Evolutionary conservation across 192 early-diverging fungal genomes (phyloP), one percentile per base, ranked within the genome.

Genomic region (Backusella circina): DNA sequence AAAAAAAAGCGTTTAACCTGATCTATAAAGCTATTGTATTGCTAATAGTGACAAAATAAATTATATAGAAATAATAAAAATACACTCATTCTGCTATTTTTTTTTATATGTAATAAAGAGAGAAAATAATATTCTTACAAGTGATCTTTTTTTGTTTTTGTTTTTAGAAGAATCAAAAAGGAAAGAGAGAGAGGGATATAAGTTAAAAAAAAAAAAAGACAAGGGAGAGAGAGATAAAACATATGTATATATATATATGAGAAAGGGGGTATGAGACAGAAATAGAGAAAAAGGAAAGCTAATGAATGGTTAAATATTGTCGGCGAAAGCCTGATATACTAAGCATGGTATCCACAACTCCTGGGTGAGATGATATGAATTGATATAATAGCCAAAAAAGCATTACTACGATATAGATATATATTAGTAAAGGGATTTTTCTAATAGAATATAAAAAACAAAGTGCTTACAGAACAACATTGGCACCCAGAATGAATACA

Each of bases 401-500:
- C 70, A 72, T 72, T 3, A 78, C 76, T 77, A 65, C 13, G 51
- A 28, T 71, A 36, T 7, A 72, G 51, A 28, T 71, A 36, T 7
- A 72, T 26, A 71, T 35, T 8, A 31, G 28, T 37, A n/a, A n/a
- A n/a, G 33, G 33, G 33, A 35, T 5, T 35, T 35, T 35, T n/a
- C n/a, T n/a, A n/a, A n/a, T n/a, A n/a, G n/a, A 65, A 39, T 8
- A 51, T 26, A 67, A 23, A n/a, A 36, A 36, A 3, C 0, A 31
- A 61, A 21, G 21, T 12, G 5, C 76, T 77, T 77, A 77, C 76
- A 68, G 47, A 71, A 78, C 37, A 78, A 71, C 30, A 78, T 33
- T 28, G 76, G 76, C 9, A 78, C 76, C 76, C 76, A 78, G 44
- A 78, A 68, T 10, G 72, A 72, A 61, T 69, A 78, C 21, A 78